Evolutionary conservation across 2,329 filamentous ascomycete species (phyloP), one percentile per base, ranked within the genome.

Genomic region (Didymella lethalis): DNA sequence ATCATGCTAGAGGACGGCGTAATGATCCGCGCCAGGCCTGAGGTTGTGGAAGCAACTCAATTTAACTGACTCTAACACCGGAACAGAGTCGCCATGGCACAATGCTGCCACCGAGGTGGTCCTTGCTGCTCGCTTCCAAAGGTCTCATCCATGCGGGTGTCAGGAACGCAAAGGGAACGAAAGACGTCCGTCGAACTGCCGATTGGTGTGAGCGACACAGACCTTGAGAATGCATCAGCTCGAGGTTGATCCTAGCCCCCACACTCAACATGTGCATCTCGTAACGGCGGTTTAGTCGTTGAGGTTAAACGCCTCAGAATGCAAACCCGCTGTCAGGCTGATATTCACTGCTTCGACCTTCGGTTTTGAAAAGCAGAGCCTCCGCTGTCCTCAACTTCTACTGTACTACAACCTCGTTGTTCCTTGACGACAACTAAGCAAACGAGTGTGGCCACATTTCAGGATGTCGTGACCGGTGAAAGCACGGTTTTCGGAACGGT

Each of bases 31-130:
- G 50, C 32, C 50, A 32, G 44, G 45, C 54, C 40, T 49, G 49
- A 49, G 26, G 45, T 38, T 18, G 46, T 54, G 56, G 45, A 46
- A 41, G 50, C 56, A 59, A 47, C 34, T 46, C 56, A 54, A 54
- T 47, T 18, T 54, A 54, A 50, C 14, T 16, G 23, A 46, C 40
- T 26, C 26, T 46, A 46, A 54, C 32, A 20, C 26, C 32, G 40
- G 31, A 49, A n/a, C 20, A 7, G 31, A 40, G 41, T 34, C 40
- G 49, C 44, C 25, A 38, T 58, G 38, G 32, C 45, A 59, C 40
- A 25, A 50, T 23, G 31, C 18, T 12, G 31, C 31, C 31, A 14
- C 14, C 31, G 31, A 32, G 47, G 12, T 28, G 20, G 40, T 48
- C 16, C 32, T 48, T 38, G 32, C 36, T 34, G 54, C 20, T 41